These are phyloP conservation scores for Pseudoperonospora humuli DNA, from an alignment of 352 stramenopile species.

Conservation along the genomic window DNA sequence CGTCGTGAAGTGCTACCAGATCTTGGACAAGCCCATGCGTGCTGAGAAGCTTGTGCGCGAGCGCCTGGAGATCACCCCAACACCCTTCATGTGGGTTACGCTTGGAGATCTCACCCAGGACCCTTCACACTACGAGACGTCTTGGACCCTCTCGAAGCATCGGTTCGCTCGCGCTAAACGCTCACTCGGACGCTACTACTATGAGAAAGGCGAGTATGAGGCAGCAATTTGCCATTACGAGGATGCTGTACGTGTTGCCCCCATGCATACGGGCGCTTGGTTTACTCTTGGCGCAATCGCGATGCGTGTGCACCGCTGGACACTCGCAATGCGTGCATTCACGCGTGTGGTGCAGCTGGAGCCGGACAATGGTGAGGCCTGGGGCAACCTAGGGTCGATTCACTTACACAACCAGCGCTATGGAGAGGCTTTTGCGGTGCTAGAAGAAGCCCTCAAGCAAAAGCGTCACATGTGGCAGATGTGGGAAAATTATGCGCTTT, in stretches of 20 bases:
- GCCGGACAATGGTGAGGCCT: slow-evolving; percentile 91
- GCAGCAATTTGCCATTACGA: slow-evolving; percentile 75
- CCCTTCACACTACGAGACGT: slow-evolving; percentile 84
- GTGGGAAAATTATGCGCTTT: slow-evolving; percentile 88
- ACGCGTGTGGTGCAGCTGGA: slow-evolving; percentile 91
- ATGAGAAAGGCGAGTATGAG: slow-evolving; percentile 79
- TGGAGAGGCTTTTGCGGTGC: slow-evolving; percentile 68
- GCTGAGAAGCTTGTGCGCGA: slow-evolving; percentile 88
- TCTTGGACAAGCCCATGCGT: slow-evolving; percentile 86
- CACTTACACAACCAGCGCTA: slow-evolving; percentile 82
- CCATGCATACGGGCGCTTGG: slow-evolving; percentile 88
- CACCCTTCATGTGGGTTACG: slow-evolving; percentile 91
- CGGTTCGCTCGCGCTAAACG: slow-evolving; percentile 90
- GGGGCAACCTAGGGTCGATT: slow-evolving; percentile 93
- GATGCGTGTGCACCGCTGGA: slow-evolving; percentile 88
- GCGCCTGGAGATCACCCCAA: slow-evolving; percentile 74
- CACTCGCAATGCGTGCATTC: slow-evolving; percentile 82
- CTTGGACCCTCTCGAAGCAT: slow-evolving; percentile 87
- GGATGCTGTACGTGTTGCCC: slow-evolving; percentile 80
- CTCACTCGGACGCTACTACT: slow-evolving; percentile 84
- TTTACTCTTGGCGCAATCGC: slow-evolving; percentile 88
- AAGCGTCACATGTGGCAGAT: slow-evolving; percentile 89
- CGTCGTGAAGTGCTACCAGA: slow-evolving; percentile 92
- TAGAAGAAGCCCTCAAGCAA: slow-evolving; percentile 84
- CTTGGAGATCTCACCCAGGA: slow-evolving; percentile 91